Evolutionary conservation across 2,329 filamentous ascomycete species (phyloP).

Genomic region (Triangularia verruculosa): DNA sequence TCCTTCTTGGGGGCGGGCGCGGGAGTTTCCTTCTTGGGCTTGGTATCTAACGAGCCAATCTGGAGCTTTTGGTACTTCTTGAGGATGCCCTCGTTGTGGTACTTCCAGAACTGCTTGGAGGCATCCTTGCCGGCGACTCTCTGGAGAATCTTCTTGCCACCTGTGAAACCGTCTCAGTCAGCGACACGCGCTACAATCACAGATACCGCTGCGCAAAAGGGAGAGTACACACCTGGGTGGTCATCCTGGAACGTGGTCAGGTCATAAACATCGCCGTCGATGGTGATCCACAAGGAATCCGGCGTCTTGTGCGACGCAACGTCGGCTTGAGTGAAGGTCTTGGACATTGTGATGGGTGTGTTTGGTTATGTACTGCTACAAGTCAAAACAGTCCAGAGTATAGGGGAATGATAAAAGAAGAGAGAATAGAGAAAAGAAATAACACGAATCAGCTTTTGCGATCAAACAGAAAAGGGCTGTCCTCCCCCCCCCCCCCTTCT

Average conservation of each 20-base stretch:
- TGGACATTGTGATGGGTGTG: conserved; percentile 64
- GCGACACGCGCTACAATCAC: not conserved
- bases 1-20: conserved; percentile 38
- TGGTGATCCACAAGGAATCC: conserved; percentile 80
- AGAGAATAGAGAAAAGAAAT: not conserved
- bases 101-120: conserved; percentile 68
- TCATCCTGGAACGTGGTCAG: conserved; percentile 84
- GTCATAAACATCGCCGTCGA: conserved; percentile 96
- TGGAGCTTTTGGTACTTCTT: conserved; percentile 82
- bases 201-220: not conserved
- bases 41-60: conserved; percentile 84
- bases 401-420: not conserved
- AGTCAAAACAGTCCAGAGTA: not conserved
- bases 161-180: conserved; percentile 32
- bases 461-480: not conserved
- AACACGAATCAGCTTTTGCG: not conserved
- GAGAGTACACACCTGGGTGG: conserved; percentile 63
- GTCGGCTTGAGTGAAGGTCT: conserved; percentile 78
- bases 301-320: conserved; percentile 90
- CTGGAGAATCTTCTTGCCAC: conserved; percentile 63
- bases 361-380: not conserved
- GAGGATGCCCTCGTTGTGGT: conserved; percentile 80
- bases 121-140: conserved; percentile 64
- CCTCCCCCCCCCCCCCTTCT: not conserved
- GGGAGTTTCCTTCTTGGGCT: conserved; percentile 66